Conservation (phyloP, 805 yeast species). For the Hanseniaspora lindneri region DNA sequence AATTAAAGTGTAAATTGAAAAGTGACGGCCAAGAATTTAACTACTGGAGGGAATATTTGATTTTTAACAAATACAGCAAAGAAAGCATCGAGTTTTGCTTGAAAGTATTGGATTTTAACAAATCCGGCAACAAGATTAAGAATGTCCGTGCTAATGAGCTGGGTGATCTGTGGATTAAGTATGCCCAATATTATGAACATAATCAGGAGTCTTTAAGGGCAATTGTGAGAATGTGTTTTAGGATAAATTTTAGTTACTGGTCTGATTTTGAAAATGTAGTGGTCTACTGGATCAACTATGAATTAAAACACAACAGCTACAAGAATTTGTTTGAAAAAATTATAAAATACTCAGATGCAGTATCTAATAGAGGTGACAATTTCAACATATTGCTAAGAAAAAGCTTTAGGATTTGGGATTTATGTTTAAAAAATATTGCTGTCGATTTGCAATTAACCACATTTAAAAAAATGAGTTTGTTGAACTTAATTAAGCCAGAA, state of each 20-base stretch:
- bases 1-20: neutral
- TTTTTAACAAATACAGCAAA: neutral
- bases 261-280: constrained; percentile 42
- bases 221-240: constrained; percentile 51
- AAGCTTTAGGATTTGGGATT: constrained; percentile 3
- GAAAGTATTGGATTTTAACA: neutral
- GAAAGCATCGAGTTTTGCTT: constrained; percentile 1
- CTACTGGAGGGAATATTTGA: constrained; percentile 4
- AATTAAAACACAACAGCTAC: constrained; percentile 40
- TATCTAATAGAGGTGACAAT: constrained; percentile 22
- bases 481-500: neutral
- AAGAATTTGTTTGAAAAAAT: constrained; percentile 34
- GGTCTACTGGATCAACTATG: constrained; percentile 46
- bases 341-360: constrained; percentile 31
- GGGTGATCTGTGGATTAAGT: constrained; percentile 55
- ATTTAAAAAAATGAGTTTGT: neutral
- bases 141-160: constrained; percentile 29
- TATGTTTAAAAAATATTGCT: constrained; percentile 30
- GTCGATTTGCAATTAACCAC: constrained; percentile 17
- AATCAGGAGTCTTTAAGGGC: constrained; percentile 51
- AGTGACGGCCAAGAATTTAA: neutral
- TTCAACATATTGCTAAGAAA: constrained; percentile 17
- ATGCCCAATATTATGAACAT: constrained; percentile 49
- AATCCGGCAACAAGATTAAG: neutral
- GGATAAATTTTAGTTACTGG: constrained; percentile 54